Conservation (phyloP, 345 rosid genomes). For the Populus nigra region DNA sequence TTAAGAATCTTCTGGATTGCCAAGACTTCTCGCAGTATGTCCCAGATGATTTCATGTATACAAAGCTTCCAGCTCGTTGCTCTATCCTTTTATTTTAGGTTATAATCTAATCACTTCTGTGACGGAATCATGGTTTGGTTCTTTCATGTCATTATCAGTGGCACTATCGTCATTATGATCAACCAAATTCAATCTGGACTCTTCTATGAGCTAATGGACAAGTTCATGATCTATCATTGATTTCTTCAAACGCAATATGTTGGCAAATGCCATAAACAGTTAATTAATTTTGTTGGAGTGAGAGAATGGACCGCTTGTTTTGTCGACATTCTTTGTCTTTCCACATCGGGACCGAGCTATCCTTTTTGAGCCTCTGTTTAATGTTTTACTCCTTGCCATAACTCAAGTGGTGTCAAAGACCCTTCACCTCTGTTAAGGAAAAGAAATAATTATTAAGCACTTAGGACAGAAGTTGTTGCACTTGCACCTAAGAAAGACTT, state of each 20-base stretch:
- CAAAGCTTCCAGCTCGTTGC: neutral
- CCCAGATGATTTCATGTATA: neutral
- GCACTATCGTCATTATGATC: neutral
- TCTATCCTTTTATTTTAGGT: neutral
- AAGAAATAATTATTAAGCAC: neutral
- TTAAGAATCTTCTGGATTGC: neutral
- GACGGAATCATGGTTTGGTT: neutral
- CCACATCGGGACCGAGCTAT: neutral
- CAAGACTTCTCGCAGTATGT: neutral
- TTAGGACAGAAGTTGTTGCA: neutral
- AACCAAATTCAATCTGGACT: conserved; percentile 4
- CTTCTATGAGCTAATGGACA: conserved; percentile 3
- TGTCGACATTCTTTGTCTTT: neutral
- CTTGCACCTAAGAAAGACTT: neutral
- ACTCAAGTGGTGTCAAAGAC: neutral
- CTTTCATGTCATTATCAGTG: neutral
- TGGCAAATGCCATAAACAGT: neutral
- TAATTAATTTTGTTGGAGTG: neutral
- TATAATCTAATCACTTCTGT: neutral
- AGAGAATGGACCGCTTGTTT: neutral
- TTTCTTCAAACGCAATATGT: neutral
- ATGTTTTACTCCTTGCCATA: neutral
- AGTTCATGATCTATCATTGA: neutral
- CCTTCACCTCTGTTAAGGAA: neutral
- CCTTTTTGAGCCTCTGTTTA: neutral